Evolutionary conservation across 768 basidiomycete species (phyloP).

Genomic region (Podaxis sp.): DNA sequence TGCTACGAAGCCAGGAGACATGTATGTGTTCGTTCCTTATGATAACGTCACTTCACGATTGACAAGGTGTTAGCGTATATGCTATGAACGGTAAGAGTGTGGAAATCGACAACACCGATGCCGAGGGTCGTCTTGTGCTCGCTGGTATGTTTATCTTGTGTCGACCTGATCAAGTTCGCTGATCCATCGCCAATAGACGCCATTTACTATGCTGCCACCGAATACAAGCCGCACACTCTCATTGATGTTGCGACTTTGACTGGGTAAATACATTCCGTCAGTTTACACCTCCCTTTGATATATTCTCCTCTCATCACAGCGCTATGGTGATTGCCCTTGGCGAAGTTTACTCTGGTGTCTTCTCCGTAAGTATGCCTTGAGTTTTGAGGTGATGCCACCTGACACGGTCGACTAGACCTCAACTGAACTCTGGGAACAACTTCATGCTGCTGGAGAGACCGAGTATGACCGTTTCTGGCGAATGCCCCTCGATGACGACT

Average conservation of each 20-base stretch:
- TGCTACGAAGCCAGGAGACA: constrained; percentile 82
- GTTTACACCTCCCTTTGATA: not conserved
- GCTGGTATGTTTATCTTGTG: constrained; percentile 44
- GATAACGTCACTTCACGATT: not conserved
- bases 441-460: constrained; percentile 66
- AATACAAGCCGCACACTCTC: constrained; percentile 78
- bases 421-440: constrained; percentile 69
- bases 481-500: constrained; percentile 86
- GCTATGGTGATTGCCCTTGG: constrained; percentile 76
- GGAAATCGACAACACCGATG: constrained; percentile 87
- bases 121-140: constrained; percentile 76
- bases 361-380: constrained; percentile 48
- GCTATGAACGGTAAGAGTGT: constrained; percentile 89
- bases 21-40: constrained; percentile 42
- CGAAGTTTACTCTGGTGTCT: constrained; percentile 76
- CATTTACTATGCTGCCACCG: constrained; percentile 76
- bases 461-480: constrained; percentile 90
- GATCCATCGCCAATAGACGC: constrained; percentile 52
- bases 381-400: not conserved
- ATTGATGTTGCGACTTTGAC: constrained; percentile 90
- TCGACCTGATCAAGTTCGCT: not conserved
- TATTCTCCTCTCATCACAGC: constrained; percentile 31
- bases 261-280: constrained; percentile 43
- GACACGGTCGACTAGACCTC: constrained; percentile 48
- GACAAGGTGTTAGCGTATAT: constrained; percentile 50